Evolutionary conservation across 1,284 basidiomycete genomes (phyloP).

Genomic region (Apiotrichum sp.): DNA sequence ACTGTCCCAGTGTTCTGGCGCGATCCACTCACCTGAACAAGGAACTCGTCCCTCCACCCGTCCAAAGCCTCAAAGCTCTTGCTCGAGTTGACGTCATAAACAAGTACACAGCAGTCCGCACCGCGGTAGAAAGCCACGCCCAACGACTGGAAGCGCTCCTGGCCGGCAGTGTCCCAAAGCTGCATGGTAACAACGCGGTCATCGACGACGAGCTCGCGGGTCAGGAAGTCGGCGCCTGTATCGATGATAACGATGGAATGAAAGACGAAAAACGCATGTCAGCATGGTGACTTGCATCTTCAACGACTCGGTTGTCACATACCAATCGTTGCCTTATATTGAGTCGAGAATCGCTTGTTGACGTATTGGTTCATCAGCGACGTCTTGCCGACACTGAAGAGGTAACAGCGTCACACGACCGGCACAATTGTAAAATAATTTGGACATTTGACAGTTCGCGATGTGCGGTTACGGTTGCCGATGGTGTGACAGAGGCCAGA

Average conservation of each 20-base stretch:
- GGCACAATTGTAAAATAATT: neutral
- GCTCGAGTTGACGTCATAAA: slow-evolving; percentile 97
- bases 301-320: slow-evolving; percentile 30
- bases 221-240: slow-evolving; percentile 62
- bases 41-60: slow-evolving; percentile 95
- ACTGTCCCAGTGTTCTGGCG: no score
- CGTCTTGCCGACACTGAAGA: slow-evolving; percentile 89
- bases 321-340: slow-evolving; percentile 97
- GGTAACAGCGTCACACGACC: neutral
- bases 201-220: slow-evolving; percentile 98
- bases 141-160: slow-evolving; percentile 97
- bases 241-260: neutral
- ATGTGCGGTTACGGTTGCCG: no score
- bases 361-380: slow-evolving; percentile 99
- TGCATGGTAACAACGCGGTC: slow-evolving; percentile 98
- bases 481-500: no score
- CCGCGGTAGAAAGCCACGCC: slow-evolving; percentile 99
- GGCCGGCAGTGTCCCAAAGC: slow-evolving; percentile 99
- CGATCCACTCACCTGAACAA: slow-evolving; percentile 58
- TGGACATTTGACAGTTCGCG: no score
- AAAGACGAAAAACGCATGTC: neutral
- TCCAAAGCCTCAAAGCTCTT: slow-evolving; percentile 96
- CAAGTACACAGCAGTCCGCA: slow-evolving; percentile 97
- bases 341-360: slow-evolving; percentile 99
- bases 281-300: neutral